Conservation (phyloP, 164 flowering plant species). For the Magnolia sinica region DNA sequence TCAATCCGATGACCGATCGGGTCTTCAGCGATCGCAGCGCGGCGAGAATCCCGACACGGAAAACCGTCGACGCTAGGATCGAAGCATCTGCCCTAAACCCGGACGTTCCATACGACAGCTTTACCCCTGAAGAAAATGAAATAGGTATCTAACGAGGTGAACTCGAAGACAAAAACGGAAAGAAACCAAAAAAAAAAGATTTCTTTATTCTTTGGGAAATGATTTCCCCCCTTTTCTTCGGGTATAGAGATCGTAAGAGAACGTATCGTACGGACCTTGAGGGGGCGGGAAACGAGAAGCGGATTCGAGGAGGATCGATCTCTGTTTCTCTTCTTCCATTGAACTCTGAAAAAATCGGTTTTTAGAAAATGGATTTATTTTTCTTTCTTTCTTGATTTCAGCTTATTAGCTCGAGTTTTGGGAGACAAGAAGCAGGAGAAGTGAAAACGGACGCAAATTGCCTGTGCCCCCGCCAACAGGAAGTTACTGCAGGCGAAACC, state of each 20-base stretch:
- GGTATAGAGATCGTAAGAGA: no score
- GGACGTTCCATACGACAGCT: conserved; percentile 78
- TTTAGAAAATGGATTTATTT: no score
- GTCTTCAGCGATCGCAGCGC: conserved; percentile 74
- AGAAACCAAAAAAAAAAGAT: background rate
- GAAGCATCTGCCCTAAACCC: conserved; percentile 91
- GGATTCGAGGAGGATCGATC: conserved; percentile 38
- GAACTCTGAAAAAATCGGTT: background rate
- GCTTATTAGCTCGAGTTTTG: no score
- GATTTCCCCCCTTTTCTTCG: no score
- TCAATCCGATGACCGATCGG: conserved; percentile 57
- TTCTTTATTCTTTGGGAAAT: background rate
- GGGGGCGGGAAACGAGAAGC: conserved; percentile 57
- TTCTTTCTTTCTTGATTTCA: no score
- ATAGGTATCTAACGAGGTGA: background rate
- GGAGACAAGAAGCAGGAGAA: no score
- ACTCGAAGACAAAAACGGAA: background rate
- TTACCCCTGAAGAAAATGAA: conserved; percentile 42
- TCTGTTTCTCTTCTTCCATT: conserved; percentile 58
- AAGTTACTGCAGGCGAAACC: no score
- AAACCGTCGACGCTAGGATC: conserved; percentile 64
- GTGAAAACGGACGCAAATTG: no score
- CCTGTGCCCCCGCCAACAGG: no score
- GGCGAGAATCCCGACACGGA: conserved; percentile 67
- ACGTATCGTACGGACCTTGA: conserved; percentile 31